Evolutionary conservation across 257 asterid genomes (phyloP).

Genomic region (Petunia axillaris): DNA sequence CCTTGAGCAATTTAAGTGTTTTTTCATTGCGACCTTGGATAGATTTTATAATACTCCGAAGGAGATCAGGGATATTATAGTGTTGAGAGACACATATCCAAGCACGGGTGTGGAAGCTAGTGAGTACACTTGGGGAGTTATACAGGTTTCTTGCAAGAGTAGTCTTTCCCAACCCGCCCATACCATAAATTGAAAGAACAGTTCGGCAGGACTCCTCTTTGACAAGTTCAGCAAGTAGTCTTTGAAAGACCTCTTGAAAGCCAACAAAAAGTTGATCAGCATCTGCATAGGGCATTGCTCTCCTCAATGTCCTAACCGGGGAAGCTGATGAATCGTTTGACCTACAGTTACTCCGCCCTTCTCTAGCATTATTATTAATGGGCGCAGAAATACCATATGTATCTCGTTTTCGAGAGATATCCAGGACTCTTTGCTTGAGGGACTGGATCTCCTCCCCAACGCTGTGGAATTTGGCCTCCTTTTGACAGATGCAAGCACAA

Average conservation of each 20-base stretch:
- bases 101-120: constrained; percentile 5
- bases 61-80: constrained; percentile 21
- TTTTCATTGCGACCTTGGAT: background rate
- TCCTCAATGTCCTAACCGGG: background rate
- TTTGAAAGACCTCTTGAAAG: background rate
- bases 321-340: background rate
- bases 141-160: constrained; percentile 14
- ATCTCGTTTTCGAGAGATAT: constrained; percentile 23
- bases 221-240: background rate
- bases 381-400: background rate
- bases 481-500: constrained; percentile 21
- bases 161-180: constrained; percentile 19
- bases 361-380: background rate
- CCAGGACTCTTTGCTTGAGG: constrained; percentile 22
- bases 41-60: constrained; percentile 3
- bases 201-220: background rate
- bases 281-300: background rate
- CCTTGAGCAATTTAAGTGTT: background rate
- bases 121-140: background rate
- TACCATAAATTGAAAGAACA: background rate
- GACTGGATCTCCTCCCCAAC: background rate
- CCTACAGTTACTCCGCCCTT: background rate
- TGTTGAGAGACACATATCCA: constrained; percentile 28
- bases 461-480: background rate
- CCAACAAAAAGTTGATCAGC: constrained; percentile 12